Conservation (phyloP, 768 basidiomycete genomes). For the Podaxis mareebaensis region DNA sequence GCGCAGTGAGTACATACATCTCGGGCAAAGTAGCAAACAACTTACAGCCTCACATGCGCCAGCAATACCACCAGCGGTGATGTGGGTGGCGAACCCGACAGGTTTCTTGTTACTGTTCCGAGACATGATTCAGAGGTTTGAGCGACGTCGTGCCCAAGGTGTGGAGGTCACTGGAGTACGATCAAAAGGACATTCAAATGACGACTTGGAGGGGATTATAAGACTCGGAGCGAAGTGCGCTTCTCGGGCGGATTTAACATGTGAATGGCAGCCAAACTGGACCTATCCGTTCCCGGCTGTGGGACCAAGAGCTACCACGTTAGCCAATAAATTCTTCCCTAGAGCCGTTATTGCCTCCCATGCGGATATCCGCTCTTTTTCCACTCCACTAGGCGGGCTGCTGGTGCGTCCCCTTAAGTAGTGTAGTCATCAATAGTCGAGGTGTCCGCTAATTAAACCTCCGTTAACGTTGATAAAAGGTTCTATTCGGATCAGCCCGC, state of each 20-base stretch:
- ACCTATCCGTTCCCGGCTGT: conserved; percentile 17
- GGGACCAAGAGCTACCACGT: conserved; percentile 21
- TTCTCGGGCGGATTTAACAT: conserved; percentile 26
- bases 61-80: conserved; percentile 92
- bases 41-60: conserved; percentile 91
- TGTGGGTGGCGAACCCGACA: conserved; percentile 84
- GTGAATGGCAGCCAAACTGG: conserved; percentile 26
- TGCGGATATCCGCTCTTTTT: conserved; percentile 29
- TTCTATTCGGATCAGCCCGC: conserved; percentile 13
- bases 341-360: conserved; percentile 17
- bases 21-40: conserved; percentile 13
- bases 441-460: neutral
- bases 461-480: neutral
- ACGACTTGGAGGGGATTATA: conserved; percentile 19
- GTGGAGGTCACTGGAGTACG: conserved; percentile 2
- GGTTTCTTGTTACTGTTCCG: conserved; percentile 67
- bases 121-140: conserved; percentile 41
- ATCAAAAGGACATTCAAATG: conserved; percentile 16
- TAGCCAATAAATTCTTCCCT: conserved; percentile 21
- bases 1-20: neutral
- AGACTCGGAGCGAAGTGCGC: conserved; percentile 16
- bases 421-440: neutral
- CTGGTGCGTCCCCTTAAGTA: neutral
- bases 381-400: conserved; percentile 18
- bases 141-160: neutral